Conservation (phyloP, 352 stramenopile genomes). For the Globisporangium polare region DNA sequence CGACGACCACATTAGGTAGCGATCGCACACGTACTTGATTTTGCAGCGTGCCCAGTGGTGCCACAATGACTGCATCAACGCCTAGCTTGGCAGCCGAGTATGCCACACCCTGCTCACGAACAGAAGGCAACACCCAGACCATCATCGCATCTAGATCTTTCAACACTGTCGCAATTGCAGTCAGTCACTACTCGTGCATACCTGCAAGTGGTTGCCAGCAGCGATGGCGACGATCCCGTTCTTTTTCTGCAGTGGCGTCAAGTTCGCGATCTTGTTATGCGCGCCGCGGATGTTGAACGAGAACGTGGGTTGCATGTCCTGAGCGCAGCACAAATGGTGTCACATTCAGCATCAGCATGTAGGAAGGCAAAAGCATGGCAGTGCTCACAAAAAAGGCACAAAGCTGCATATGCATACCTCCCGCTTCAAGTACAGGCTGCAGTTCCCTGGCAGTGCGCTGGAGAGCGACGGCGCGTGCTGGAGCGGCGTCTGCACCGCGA, state of each 20-base stretch:
- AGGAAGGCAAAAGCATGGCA: too few species aligned
- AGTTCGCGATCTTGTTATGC: constrained; percentile 98
- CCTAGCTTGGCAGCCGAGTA: constrained; percentile 92
- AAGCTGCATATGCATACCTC: constrained; percentile 48
- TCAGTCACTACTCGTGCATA: constrained; percentile 6
- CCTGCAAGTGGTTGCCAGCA: constrained; percentile 96
- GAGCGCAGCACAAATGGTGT: not conserved
- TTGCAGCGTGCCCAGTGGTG: constrained; percentile 91
- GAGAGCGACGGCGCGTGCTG: constrained; percentile 53
- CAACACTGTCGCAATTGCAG: not conserved
- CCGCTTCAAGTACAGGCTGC: constrained; percentile 88
- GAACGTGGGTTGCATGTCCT: constrained; percentile 97
- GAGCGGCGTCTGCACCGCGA: constrained; percentile 73
- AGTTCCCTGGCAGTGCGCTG: constrained; percentile 46
- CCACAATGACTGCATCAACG: constrained; percentile 95
- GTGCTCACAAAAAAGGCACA: not conserved
- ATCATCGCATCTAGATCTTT: not conserved
- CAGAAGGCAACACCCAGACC: not conserved
- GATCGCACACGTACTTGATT: constrained; percentile 75
- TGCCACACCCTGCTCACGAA: constrained; percentile 81
- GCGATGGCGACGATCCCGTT: constrained; percentile 80
- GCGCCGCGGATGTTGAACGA: constrained; percentile 98
- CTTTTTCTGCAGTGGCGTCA: constrained; percentile 74
- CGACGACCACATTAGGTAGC: not conserved
- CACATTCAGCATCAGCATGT: too few species aligned